Percentiles rank a stretch among this genome's conserved stretches.
Conservation (phyloP, 2,329 filamentous ascomycete genomes). For the Trichophyton benhamiae region DNA sequence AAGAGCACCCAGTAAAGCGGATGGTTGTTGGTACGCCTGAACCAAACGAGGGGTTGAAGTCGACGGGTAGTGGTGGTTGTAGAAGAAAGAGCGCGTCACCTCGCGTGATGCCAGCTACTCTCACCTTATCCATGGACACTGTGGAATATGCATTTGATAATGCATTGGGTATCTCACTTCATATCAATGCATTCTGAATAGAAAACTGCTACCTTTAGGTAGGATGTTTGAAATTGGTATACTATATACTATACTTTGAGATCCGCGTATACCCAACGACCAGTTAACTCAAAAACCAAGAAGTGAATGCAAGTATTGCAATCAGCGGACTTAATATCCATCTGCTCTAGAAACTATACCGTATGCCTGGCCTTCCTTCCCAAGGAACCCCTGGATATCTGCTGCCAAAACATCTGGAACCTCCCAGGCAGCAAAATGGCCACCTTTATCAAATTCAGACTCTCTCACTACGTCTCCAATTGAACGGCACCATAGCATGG, state of each 20-base stretch:
- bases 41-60: neutral
- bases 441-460: constrained; percentile 34
- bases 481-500: constrained; percentile 39
- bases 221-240: too few species aligned
- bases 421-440: constrained; percentile 45
- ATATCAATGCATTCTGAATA: too few species aligned
- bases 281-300: neutral
- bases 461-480: constrained; percentile 42
- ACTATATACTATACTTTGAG: too few species aligned
- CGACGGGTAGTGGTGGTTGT: neutral
- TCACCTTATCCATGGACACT: neutral
- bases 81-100: neutral
- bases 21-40: neutral
- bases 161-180: too few species aligned
- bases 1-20: neutral
- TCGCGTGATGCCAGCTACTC: neutral
- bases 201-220: too few species aligned
- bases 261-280: neutral
- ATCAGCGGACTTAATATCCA: constrained; percentile 17
- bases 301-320: neutral
- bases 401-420: constrained; percentile 34
- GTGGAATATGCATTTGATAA: neutral
- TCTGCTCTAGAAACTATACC: constrained; percentile 23
- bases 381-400: constrained; percentile 39
- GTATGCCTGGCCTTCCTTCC: constrained; percentile 30